phyloP scores from a whole-genome alignment of 768 basidiomycete species.

The Agrocybe pediades region DNA sequence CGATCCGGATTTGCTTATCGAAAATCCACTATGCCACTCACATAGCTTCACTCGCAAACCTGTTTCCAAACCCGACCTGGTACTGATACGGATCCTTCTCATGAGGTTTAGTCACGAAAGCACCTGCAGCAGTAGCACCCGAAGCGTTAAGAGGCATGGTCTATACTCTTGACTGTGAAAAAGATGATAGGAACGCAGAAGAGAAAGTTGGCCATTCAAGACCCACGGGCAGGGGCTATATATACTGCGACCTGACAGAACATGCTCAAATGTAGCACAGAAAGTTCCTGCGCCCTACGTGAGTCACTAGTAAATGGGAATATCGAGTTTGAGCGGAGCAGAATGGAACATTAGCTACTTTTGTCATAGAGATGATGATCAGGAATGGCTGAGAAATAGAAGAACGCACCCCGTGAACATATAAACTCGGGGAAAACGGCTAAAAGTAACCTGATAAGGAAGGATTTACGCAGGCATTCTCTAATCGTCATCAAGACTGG shows the following conservation, averaged over 20 bases:
- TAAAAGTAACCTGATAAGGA: constrained; percentile 13
- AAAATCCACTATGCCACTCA: constrained; percentile 26
- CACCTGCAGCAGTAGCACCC: constrained; percentile 40
- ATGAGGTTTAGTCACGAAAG: constrained; percentile 37
- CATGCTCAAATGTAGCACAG: neutral
- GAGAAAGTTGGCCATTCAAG: neutral
- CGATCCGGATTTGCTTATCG: neutral
- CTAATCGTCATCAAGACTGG: neutral
- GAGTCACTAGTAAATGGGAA: neutral
- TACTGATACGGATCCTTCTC: constrained; percentile 57
- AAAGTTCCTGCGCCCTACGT: neutral
- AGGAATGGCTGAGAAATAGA: constrained; percentile 6
- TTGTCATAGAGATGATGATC: neutral
- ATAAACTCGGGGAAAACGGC: constrained; percentile 1
- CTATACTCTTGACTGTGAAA: neutral
- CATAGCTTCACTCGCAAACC: constrained; percentile 59
- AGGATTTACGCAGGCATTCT: constrained; percentile 12
- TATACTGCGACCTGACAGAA: constrained; percentile 1
- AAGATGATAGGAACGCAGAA: neutral
- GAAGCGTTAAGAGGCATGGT: constrained; percentile 28
- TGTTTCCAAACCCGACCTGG: constrained; percentile 60
- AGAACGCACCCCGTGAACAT: constrained; percentile 16
- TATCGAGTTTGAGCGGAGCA: neutral
- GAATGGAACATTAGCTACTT: neutral
- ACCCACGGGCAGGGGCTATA: neutral